Percentiles rank a stretch among this genome's conserved stretches.
Conservation (phyloP, 2,329 filamentous ascomycete genomes). For the Xylaria hypoxylon region DNA sequence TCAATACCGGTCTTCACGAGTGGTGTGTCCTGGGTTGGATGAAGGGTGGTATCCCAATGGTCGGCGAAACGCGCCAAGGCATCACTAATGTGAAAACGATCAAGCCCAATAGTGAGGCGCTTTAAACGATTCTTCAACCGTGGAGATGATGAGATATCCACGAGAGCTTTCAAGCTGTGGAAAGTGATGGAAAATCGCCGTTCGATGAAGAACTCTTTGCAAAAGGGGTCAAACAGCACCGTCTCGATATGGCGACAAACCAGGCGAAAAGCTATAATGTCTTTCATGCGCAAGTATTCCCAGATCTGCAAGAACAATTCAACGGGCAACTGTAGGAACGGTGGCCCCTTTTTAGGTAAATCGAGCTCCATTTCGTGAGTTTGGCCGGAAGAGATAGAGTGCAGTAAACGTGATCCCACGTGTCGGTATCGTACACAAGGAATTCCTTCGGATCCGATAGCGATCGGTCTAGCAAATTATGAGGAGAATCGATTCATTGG, state of each 20-base stretch:
- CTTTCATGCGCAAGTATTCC: constrained; percentile 38
- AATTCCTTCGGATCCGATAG: not conserved
- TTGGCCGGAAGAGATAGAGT: constrained; percentile 1
- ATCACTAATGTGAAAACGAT: constrained; percentile 40
- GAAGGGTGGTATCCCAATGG: constrained; percentile 26
- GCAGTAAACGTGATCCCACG: not conserved
- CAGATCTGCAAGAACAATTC: constrained; percentile 43
- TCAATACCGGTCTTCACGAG: constrained; percentile 36
- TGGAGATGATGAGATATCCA: constrained; percentile 42
- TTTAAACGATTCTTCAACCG: constrained; percentile 38
- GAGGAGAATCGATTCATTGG: not conserved
- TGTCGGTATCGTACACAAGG: not conserved
- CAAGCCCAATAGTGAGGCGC: constrained; percentile 45
- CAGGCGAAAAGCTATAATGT: constrained; percentile 42
- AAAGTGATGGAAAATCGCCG: constrained; percentile 45
- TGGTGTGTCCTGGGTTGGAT: constrained; percentile 12
- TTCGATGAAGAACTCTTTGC: constrained; percentile 43
- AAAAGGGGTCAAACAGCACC: constrained; percentile 41
- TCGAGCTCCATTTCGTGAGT: constrained; percentile 18
- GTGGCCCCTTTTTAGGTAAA: constrained; percentile 34
- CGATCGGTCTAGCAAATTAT: not conserved
- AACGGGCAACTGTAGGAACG: constrained; percentile 42
- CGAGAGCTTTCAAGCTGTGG: constrained; percentile 41
- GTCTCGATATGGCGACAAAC: constrained; percentile 41
- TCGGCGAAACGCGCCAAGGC: constrained; percentile 36